Conservation (phyloP, 345 rosid species). For the Eucalyptus globulus region DNA sequence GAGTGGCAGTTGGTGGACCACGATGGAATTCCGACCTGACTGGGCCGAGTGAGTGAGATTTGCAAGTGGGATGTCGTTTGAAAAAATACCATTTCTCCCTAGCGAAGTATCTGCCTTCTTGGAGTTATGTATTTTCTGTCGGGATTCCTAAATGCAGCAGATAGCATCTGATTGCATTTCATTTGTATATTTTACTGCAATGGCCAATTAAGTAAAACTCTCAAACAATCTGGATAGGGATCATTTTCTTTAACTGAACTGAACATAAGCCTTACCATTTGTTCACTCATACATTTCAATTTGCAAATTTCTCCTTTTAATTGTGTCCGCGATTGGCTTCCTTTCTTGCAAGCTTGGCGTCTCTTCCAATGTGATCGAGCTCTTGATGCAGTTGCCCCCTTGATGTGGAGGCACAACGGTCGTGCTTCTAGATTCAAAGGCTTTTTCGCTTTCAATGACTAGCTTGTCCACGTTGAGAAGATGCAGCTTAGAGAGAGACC, state of each 20-base stretch:
- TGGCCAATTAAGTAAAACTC: not conserved
- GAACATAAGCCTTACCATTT: not conserved
- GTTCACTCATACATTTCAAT: not conserved
- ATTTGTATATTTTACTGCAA: not conserved
- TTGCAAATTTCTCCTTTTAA: not conserved
- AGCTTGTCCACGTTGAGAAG: not conserved
- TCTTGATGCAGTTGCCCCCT: not conserved
- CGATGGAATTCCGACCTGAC: not conserved
- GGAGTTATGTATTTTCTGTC: not conserved
- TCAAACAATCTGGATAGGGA: not conserved
- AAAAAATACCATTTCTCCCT: not conserved
- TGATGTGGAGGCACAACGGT: not conserved
- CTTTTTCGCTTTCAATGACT: not conserved
- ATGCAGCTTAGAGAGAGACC: not conserved
- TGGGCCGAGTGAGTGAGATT: not conserved
- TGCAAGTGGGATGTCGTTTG: fast-evolving
- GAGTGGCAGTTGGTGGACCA: not conserved
- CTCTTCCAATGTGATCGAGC: not conserved
- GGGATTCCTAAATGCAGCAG: not conserved
- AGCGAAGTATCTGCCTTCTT: not conserved
- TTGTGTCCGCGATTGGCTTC: no score
- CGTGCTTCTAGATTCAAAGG: not conserved
- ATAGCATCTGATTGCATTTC: fast-evolving
- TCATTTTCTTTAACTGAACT: no score
- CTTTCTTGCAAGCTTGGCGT: not conserved